A percentile compares a stretch with the other conserved stretches of the same genome.
Evolutionary conservation across 2,329 filamentous ascomycete genomes (phyloP).

Genomic region (Scleromitrula shiraiana): DNA sequence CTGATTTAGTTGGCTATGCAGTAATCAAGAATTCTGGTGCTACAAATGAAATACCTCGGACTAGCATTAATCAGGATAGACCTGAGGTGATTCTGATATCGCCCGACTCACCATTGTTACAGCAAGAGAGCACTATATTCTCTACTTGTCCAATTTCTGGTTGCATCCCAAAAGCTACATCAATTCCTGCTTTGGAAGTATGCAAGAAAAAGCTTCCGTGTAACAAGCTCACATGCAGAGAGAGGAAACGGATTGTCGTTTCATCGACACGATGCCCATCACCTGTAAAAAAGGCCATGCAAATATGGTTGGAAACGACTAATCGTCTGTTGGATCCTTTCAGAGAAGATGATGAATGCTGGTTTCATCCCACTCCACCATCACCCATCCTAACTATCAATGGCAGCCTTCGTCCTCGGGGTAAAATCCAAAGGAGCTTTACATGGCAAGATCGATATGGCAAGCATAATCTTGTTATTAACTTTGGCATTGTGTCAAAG

Average conservation of each 20-base stretch:
- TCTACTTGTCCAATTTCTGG: not conserved
- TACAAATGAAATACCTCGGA: too few relatives aligned
- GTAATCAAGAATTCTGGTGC: too few relatives aligned
- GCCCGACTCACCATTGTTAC: too few relatives aligned
- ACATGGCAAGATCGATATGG: constrained; percentile 11
- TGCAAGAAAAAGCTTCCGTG: not conserved
- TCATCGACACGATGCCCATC: constrained; percentile 10
- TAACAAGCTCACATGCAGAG: not conserved
- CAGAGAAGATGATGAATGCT: constrained; percentile 18
- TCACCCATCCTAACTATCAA: constrained; percentile 5
- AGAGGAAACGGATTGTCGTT: constrained; percentile 9
- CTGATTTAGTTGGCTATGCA: too few relatives aligned
- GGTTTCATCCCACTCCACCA: constrained; percentile 22
- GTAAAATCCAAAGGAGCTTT: constrained; percentile 15
- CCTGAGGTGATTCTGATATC: too few relatives aligned
- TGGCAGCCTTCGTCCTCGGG: constrained; percentile 6
- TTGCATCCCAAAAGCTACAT: not conserved
- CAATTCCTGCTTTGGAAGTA: not conserved
- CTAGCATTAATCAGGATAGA: too few relatives aligned
- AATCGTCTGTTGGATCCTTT: constrained; percentile 16
- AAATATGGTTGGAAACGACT: constrained; percentile 14
- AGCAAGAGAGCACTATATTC: not conserved
- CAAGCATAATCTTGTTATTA: constrained; percentile 17
- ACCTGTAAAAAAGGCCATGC: constrained; percentile 16
- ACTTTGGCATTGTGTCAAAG: constrained; percentile 22